Base-by-base conservation (phyloP, 495 filamentous ascomycete species). In the Gamarada debralockiae region DNA sequence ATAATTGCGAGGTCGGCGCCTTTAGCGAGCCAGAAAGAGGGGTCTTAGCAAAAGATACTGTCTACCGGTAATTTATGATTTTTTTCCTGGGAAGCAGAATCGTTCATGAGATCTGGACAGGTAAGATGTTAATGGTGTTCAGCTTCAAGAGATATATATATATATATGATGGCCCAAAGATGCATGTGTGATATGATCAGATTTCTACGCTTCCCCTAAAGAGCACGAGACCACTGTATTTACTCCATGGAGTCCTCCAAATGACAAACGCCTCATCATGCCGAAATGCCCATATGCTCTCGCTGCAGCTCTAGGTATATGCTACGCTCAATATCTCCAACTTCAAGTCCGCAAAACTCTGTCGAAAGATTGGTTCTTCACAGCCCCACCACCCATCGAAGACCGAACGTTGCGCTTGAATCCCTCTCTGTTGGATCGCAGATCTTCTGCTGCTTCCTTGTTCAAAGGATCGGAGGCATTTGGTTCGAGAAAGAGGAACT, bases 401-500 rank as follows among this genome's bases (percentile, higher is more conserved):
- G 71, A 70, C 60, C 88, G 79, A 18, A 97, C 95, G 64, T 97
- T 96, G 48, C 89, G 75, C 75, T 90, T 95, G 72, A 98, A 98
- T 25, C 73, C 78, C 15, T 97, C 93, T 15, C 89, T 71, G 60
- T 88, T 95, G 22, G 72, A 70, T 56, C 92, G 81, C 57, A 98
- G 78, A 67, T 97, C 95, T 40, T 96, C 89, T 0, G 93, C 95
- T 2, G 93, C 93, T 59, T 97, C 92, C 73, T 98, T 96, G 68
- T 98, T 98, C 23, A 98, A 73, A n/a, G 93, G 93, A 67, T 98
- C 93, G 27, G 84, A 87, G 6, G 93, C 90, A 65, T 98, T 98
- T 9, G 93, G 93, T 67, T 98, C 93, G 24, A 98, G 85, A 75
- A 97, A 98, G 36, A 98, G 76, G 69, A 96, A 97, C 86, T 97